A percentile compares a stretch with the other conserved stretches of the same genome.
These are phyloP conservation scores for Suaeda aralocaspica DNA, from an alignment of 148 eudicot genomes.

Conservation along the genomic window DNA sequence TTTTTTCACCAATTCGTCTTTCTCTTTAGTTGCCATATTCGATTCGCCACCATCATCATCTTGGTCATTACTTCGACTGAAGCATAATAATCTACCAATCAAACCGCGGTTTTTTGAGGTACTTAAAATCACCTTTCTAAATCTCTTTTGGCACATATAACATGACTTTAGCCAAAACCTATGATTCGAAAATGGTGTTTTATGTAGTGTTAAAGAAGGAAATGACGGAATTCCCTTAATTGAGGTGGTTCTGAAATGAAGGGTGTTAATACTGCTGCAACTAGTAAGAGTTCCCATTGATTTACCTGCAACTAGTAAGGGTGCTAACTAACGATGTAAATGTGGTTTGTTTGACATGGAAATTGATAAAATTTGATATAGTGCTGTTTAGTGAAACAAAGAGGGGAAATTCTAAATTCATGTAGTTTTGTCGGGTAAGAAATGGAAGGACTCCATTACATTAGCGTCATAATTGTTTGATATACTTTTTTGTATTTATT, in stretches of 20 bases:
- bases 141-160: conserved; percentile 34
- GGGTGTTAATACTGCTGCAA: conserved; percentile 16
- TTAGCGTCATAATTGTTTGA: too few relatives aligned
- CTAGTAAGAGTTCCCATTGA: conserved; percentile 27
- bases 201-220: neutral
- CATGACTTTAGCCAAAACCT: conserved; percentile 25
- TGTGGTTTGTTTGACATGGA: neutral
- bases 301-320: neutral
- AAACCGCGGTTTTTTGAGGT: conserved; percentile 17
- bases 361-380: too few relatives aligned
- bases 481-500: too few relatives aligned
- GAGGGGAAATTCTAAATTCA: too few relatives aligned
- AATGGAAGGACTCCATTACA: too few relatives aligned
- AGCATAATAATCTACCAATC: conserved; percentile 34
- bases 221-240: conserved; percentile 18
- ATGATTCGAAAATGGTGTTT: neutral
- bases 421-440: too few relatives aligned
- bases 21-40: conserved; percentile 54
- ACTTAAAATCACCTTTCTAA: conserved; percentile 21
- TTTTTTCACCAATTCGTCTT: conserved; percentile 27
- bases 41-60: conserved; percentile 37
- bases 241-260: conserved; percentile 22
- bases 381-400: too few relatives aligned
- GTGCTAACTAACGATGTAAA: neutral
- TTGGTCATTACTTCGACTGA: conserved; percentile 29